Evolutionary conservation across 2,329 filamentous ascomycete species (phyloP), one percentile per base, ranked within the genome.

Genomic region (Fusarium nanum): DNA sequence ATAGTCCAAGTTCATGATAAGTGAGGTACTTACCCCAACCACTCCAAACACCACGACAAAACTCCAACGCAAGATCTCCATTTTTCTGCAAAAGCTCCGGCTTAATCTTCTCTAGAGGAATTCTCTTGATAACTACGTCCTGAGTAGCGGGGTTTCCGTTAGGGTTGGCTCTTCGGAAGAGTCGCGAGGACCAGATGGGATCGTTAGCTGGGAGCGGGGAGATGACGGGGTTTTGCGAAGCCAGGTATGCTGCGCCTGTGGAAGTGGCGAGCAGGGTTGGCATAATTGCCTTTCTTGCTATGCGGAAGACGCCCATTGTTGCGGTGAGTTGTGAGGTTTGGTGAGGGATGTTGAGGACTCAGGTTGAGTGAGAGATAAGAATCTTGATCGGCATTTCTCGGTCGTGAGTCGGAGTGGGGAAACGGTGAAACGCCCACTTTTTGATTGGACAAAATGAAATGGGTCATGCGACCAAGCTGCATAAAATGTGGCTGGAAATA

Each of bases 31-130:
- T 54, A 92, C 90, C 90, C 76, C 84, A 84, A 59, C 88, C 89
- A 67, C 86, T 85, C 90, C 88, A 93, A 50, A 92, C 80, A 46
- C 89, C 89, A 14, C 88, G 87, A 76, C 89, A 91, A 76, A 92
- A 92, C 69, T 87, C 88, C 71, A 91, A 83, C 2, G 87, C 86
- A 50, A 92, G 81, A 3, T 83, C 83, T 28, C 81, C 80, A 69
- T 88, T 88, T 69, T 87, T 85, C 74, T 91, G 83, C 16, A 92
- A 80, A 56, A 93, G 81, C 68, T 90, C 87, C 1, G 91, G 89
- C 30, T 87, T 85, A 65, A 93, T 88, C 75, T 89, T 87, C 48
- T 81, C 81, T 50, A 93, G 76, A 0, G 90, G 88, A 1, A 93
- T 84, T 37, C 83, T 84, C 70, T 88, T 87, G 70, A 92, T 81